These are phyloP conservation scores for Aspergillus sergii DNA, from an alignment of 2,329 filamentous ascomycete genomes.

Conservation along the genomic window DNA sequence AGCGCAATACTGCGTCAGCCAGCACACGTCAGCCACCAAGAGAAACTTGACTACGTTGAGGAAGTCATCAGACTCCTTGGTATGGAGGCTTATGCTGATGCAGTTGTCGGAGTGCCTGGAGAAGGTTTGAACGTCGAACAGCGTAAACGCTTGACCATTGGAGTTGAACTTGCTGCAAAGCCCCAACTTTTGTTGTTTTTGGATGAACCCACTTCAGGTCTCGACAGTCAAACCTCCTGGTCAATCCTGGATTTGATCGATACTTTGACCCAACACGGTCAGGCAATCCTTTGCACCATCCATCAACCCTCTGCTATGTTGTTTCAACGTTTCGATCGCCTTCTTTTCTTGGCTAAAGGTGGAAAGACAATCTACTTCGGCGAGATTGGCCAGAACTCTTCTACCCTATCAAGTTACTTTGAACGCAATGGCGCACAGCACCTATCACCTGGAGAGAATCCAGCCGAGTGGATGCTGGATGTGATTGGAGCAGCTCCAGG, in stretches of 20 bases:
- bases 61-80: conserved; percentile 90
- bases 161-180: conserved; percentile 90
- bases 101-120: conserved; percentile 84
- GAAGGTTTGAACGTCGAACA: conserved; percentile 71
- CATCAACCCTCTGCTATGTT: conserved; percentile 75
- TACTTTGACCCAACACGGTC: conserved; percentile 83
- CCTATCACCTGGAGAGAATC: conserved; percentile 66
- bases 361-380: conserved; percentile 71
- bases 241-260: conserved; percentile 83
- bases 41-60: conserved; percentile 85
- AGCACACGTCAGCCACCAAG: conserved; percentile 65
- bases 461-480: conserved; percentile 73
- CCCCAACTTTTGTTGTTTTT: conserved; percentile 86
- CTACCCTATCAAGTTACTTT: conserved; percentile 64
- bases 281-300: conserved; percentile 94
- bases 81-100: conserved; percentile 87
- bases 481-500: conserved; percentile 63
- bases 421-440: conserved; percentile 62
- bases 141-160: conserved; percentile 80
- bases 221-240: conserved; percentile 92
- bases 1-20: conserved; percentile 86
- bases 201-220: conserved; percentile 90
- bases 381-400: conserved; percentile 62
- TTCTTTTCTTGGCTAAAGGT: conserved; percentile 65
- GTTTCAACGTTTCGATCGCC: conserved; percentile 57